Percentiles rank a stretch among this genome's conserved stretches.
These are phyloP conservation scores for Dimargaris cristalligena DNA, from an alignment of 192 early-diverging fungal species.

Conservation along the genomic window DNA sequence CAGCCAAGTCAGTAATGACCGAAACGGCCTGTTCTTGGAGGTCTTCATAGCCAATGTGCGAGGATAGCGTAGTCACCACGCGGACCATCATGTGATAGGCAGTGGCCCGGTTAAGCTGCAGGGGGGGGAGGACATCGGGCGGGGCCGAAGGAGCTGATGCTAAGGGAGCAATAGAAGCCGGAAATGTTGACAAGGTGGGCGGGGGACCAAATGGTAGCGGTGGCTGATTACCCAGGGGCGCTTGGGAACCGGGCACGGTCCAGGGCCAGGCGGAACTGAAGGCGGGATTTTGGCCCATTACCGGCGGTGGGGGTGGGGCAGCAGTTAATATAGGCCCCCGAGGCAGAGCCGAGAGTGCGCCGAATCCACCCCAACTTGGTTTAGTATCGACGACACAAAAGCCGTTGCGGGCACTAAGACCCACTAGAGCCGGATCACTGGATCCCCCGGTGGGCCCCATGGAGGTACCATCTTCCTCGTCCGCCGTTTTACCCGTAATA, in stretches of 20 bases:
- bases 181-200: no score
- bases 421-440: background rate
- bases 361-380: background rate
- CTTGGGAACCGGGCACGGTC: no score
- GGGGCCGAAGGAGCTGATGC: no score
- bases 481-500: background rate
- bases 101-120: slow-evolving; percentile 34
- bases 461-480: slow-evolving; percentile 1
- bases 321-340: no score
- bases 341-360: no score
- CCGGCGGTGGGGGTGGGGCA: no score
- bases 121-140: slow-evolving; percentile 28
- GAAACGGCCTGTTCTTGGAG: slow-evolving; percentile 41
- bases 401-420: background rate
- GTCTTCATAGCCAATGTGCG: slow-evolving; percentile 85
- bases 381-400: background rate
- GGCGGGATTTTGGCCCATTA: no score
- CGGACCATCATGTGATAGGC: slow-evolving; percentile 44
- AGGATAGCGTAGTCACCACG: slow-evolving; percentile 43
- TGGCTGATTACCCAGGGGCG: no score
- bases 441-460: background rate
- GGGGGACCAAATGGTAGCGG: no score
- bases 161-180: no score
- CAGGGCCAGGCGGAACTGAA: no score
- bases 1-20: slow-evolving; percentile 58